A percentile compares a stretch with the other conserved stretches of the same genome.
phyloP scores from a whole-genome alignment of 2,329 filamentous ascomycete genomes.

The Cladobotryum protrusum region DNA sequence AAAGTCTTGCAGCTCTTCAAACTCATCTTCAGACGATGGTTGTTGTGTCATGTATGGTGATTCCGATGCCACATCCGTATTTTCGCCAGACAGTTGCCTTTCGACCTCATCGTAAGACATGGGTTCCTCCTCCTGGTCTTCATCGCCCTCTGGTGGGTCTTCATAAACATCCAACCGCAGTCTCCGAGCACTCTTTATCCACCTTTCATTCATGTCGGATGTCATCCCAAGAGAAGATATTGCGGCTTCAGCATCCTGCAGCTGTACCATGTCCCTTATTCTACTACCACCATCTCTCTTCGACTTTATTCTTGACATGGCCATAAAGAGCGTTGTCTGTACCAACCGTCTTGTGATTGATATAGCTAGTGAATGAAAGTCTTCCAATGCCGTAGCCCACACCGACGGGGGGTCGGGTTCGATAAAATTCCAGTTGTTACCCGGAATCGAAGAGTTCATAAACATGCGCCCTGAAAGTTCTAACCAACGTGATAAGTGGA shows the following conservation, averaged over 20 bases:
- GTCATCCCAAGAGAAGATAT: slow-evolving; percentile 40
- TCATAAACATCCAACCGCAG: slow-evolving; percentile 43
- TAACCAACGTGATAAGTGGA: slow-evolving; percentile 56
- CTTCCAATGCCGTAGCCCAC: slow-evolving; percentile 66
- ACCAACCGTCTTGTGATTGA: slow-evolving; percentile 66
- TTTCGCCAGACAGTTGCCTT: slow-evolving; percentile 24
- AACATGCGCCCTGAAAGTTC: slow-evolving; percentile 60
- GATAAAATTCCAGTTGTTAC: slow-evolving; percentile 62
- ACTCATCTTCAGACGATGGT: slow-evolving; percentile 12
- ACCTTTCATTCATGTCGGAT: slow-evolving; percentile 34
- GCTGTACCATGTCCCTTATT: slow-evolving; percentile 29
- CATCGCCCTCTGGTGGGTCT: slow-evolving; percentile 22
- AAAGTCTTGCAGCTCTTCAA: slow-evolving; percentile 13
- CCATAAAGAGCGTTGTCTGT: slow-evolving; percentile 61
- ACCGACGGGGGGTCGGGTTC: slow-evolving; percentile 61
- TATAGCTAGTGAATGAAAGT: slow-evolving; percentile 63
- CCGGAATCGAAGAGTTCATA: slow-evolving; percentile 61
- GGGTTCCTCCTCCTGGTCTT: slow-evolving; percentile 21
- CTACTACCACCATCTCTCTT: slow-evolving; percentile 28
- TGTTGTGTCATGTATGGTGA: background rate
- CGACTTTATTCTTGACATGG: slow-evolving; percentile 60
- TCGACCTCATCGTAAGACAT: slow-evolving; percentile 43
- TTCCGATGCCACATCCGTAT: background rate
- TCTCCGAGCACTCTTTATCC: slow-evolving; percentile 43
- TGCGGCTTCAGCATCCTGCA: slow-evolving; percentile 45